Evolutionary conservation across 108 stramenopile species (phyloP).

Genomic region (Craspedostauros australis): DNA sequence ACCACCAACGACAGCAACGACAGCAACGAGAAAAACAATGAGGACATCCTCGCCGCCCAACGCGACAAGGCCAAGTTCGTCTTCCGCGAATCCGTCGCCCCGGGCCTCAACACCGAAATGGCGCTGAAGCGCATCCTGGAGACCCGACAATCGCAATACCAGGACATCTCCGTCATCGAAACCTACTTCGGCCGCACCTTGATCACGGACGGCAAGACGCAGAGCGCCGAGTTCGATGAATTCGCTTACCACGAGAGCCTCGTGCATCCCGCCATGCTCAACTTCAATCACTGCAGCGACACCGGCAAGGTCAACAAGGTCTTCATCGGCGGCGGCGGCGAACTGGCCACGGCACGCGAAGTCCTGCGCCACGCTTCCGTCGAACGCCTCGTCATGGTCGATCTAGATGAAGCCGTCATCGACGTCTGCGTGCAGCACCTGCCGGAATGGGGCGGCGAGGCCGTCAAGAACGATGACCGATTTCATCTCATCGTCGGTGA

Average conservation of each 20-base stretch:
- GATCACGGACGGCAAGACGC: conserved; percentile 90
- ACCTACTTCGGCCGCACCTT: conserved; percentile 54
- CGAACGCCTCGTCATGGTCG: conserved; percentile 83
- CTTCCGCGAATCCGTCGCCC: conserved; percentile 49
- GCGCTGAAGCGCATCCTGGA: conserved; percentile 35
- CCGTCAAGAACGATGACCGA: conserved; percentile 50
- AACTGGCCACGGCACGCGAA: conserved; percentile 84
- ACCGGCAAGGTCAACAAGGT: conserved; percentile 50
- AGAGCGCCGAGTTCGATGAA: conserved; percentile 78
- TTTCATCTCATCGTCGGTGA: conserved; percentile 69
- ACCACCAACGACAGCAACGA: neutral
- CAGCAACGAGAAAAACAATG: neutral
- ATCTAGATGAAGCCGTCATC: conserved; percentile 73
- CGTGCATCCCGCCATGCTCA: conserved; percentile 75
- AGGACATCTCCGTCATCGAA: conserved; percentile 35
- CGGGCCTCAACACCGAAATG: conserved; percentile 49
- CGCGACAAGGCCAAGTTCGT: conserved; percentile 44
- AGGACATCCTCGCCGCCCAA: conserved; percentile 19
- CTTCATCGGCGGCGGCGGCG: conserved; percentile 87
- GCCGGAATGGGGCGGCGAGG: conserved; percentile 81
- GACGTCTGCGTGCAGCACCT: conserved; percentile 65
- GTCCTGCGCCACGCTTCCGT: conserved; percentile 70
- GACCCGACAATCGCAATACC: conserved; percentile 33
- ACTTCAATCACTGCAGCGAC: conserved; percentile 21
- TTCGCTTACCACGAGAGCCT: conserved; percentile 84